Conservation (phyloP, 352 stramenopile genomes). For the Peronospora belbahrii region DNA sequence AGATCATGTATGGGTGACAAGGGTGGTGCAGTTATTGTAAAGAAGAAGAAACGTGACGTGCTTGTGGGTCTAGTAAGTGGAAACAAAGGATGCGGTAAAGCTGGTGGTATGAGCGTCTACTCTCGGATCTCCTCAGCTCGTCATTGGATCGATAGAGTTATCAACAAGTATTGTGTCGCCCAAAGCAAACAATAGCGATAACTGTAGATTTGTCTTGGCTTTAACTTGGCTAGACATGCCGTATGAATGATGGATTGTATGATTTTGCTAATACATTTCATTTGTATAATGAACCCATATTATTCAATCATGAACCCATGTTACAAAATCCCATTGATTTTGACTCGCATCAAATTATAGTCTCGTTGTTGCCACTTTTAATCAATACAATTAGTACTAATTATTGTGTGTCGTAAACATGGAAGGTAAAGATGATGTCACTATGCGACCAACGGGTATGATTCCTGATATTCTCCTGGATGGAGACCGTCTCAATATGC, state of each 20-base stretch:
- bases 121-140: conserved; percentile 37
- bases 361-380: conserved; percentile 5
- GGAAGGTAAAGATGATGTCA: conserved; percentile 17
- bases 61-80: conserved; percentile 50
- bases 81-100: conserved; percentile 36
- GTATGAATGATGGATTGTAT: too few species aligned
- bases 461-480: conserved; percentile 64
- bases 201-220: too few species aligned
- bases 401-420: conserved; percentile 2
- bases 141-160: conserved; percentile 39
- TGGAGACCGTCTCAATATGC: conserved; percentile 70
- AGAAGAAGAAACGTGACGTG: conserved; percentile 21
- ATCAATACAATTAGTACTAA: too few species aligned
- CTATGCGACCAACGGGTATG: conserved; percentile 17
- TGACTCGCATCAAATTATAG: not conserved
- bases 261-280: not conserved
- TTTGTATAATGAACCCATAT: not conserved
- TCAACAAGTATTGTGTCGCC: conserved; percentile 20
- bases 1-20: conserved; percentile 60
- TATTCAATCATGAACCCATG: too few species aligned
- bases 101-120: conserved; percentile 45
- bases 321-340: not conserved
- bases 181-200: too few species aligned
- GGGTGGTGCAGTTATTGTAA: conserved; percentile 38
- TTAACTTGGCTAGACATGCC: too few species aligned